phyloP scores from a whole-genome alignment of 106 monocot species.

The Dendrobium nobile region DNA sequence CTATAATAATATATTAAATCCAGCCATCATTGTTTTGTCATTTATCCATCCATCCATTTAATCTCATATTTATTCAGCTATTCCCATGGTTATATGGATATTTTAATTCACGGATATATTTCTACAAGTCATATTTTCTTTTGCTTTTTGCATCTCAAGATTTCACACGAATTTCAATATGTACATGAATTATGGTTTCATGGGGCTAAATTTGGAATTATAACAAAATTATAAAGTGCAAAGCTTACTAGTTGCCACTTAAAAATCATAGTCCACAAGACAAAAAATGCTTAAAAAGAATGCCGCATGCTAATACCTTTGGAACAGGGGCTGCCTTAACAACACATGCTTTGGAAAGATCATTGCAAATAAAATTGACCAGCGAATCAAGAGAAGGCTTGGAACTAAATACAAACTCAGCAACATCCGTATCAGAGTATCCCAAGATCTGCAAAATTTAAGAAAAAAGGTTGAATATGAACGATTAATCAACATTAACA shows the following conservation, averaged over 20 bases:
- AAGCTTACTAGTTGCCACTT: background rate
- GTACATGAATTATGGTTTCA: background rate
- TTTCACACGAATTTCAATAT: background rate
- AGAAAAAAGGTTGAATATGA: background rate
- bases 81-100: too few species aligned
- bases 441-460: slow-evolving; percentile 71
- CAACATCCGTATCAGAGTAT: slow-evolving; percentile 95
- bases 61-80: too few species aligned
- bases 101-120: too few species aligned
- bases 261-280: background rate
- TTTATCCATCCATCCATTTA: too few species aligned
- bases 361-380: slow-evolving; percentile 63
- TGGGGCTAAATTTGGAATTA: background rate
- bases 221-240: background rate
- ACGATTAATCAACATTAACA: background rate
- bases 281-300: background rate
- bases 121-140: too few species aligned
- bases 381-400: slow-evolving; percentile 65
- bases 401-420: slow-evolving; percentile 69
- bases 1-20: background rate
- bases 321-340: slow-evolving; percentile 72
- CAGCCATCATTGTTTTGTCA: background rate
- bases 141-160: background rate
- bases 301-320: slow-evolving; percentile 37
- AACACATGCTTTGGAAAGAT: slow-evolving; percentile 73